These are phyloP conservation scores for Yarrowia bubula DNA, from an alignment of 805 yeast species.

Conservation along the genomic window DNA sequence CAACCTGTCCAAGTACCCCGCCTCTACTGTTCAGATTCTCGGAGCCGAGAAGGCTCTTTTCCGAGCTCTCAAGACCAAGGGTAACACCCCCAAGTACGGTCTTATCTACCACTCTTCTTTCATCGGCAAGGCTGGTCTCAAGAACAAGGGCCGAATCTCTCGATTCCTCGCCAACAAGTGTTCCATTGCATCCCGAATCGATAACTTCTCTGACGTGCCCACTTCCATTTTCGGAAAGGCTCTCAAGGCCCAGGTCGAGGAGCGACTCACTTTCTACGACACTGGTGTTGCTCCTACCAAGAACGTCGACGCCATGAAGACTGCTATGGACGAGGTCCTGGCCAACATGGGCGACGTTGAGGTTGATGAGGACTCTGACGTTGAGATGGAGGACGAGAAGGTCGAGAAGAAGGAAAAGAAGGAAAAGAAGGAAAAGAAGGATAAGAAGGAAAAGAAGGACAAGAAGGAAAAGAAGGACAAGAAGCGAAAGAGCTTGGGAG, in stretches of 20 bases:
- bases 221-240: slow-evolving; percentile 84
- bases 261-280: slow-evolving; percentile 91
- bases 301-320: slow-evolving; percentile 89
- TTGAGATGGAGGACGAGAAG: slow-evolving; percentile 40
- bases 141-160: slow-evolving; percentile 98
- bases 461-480: slow-evolving; percentile 55
- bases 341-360: slow-evolving; percentile 40
- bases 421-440: slow-evolving; percentile 45
- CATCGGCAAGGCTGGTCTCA: slow-evolving; percentile 97
- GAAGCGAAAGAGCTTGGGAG: slow-evolving; percentile 38
- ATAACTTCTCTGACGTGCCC: slow-evolving; percentile 94
- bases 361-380: slow-evolving; percentile 44
- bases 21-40: slow-evolving; percentile 95
- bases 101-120: slow-evolving; percentile 93
- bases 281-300: slow-evolving; percentile 97
- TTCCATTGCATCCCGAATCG: slow-evolving; percentile 98
- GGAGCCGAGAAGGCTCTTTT: slow-evolving; percentile 99
- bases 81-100: slow-evolving; percentile 98
- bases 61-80: slow-evolving; percentile 97
- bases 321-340: slow-evolving; percentile 72
- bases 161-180: slow-evolving; percentile 98
- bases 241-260: slow-evolving; percentile 95
- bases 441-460: slow-evolving; percentile 50
- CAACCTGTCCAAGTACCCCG: slow-evolving; percentile 96
- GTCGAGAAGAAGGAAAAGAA: slow-evolving; percentile 35